Evolutionary conservation across 75 land plant genomes (phyloP), one percentile per base, ranked within the genome.

Genomic region (Selaginella moellendorffii): DNA sequence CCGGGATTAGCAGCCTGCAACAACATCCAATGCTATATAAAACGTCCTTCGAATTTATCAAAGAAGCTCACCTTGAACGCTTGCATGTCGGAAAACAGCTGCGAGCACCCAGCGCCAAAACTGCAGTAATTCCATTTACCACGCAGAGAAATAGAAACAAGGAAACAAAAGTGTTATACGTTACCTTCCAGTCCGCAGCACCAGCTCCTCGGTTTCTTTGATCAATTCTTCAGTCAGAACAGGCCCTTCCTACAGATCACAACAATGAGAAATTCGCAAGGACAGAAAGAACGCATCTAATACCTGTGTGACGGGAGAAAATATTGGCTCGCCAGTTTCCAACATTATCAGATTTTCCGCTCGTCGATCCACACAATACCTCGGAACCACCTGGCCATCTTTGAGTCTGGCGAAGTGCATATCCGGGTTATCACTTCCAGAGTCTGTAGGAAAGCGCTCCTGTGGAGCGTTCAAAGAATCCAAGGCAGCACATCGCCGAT

Each of bases 71-170:
- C 98, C 96, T 93, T 88, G 68, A 93, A 93, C 61, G 98, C 90
- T 74, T 93, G 98, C 98, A 93, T 93, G 67, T 93, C 98, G 65
- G 98, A 93, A 12, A 93, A 78, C 25, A 93, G 98, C 65, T 93
- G 98, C 56, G 96, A 88, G 63, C 96, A 93, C 0, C 90, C 98
- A 71, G 96, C 90, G 62, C 98, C 98, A 56, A 88, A 73, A 85
- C 98, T 93, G 83, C 70, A 58, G 20, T n/a, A n/a, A n/a, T n/a
- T n/a, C n/a, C n/a, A n/a, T n/a, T n/a, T n/a, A n/a, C n/a, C n/a
- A n/a, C n/a, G n/a, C n/a, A n/a, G n/a, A n/a, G n/a, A n/a, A 74
- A 18, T 29, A 51, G 23, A 24, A 68, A 30, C 30, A 59, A 61
- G 30, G 27, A 0, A 26, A 65, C 19, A 5, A 23, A 29, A 62